phyloP scores from a whole-genome alignment of 345 rosid species.

The Chamaenerion angustifolium region DNA sequence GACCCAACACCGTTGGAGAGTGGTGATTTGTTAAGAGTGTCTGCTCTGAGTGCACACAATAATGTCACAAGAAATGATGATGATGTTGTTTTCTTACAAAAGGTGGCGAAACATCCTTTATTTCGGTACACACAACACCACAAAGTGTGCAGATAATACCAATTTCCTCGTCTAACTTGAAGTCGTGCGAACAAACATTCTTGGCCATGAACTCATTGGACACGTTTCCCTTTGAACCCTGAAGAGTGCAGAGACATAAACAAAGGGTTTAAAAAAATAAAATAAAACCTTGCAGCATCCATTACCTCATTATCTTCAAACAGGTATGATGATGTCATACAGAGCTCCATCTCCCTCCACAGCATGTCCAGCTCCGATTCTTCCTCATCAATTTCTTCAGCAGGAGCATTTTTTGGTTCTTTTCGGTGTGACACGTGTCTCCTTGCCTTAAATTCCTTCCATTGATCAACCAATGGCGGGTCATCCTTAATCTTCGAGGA shows the following conservation, averaged over 20 bases:
- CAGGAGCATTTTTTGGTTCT: conserved; percentile 19
- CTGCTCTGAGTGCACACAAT: no score
- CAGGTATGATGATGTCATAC: conserved; percentile 60
- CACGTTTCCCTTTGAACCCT: conserved; percentile 28
- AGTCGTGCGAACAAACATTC: conserved; percentile 47
- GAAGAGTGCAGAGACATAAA: conserved; percentile 13
- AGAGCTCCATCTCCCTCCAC: conserved; percentile 88
- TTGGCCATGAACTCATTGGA: conserved; percentile 21
- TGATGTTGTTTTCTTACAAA: conserved; percentile 52
- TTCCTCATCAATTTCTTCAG: conserved; percentile 44
- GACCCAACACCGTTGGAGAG: no score
- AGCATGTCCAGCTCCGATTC: conserved; percentile 57
- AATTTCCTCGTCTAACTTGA: conserved; percentile 58
- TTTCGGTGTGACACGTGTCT: conserved; percentile 9
- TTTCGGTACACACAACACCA: conserved; percentile 63
- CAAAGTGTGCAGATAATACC: conserved; percentile 61
- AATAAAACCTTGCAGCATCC: neutral
- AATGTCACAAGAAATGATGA: neutral
- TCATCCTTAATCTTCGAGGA: conserved; percentile 38
- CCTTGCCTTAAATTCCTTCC: conserved; percentile 51
- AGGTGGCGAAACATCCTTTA: conserved; percentile 54
- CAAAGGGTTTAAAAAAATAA: conserved; percentile 1
- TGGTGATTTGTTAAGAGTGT: no score
- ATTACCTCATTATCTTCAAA: conserved; percentile 68
- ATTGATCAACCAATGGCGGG: conserved; percentile 41